Base-by-base conservation (phyloP, 1,284 basidiomycete species). In the Irpex lacteus region DNA sequence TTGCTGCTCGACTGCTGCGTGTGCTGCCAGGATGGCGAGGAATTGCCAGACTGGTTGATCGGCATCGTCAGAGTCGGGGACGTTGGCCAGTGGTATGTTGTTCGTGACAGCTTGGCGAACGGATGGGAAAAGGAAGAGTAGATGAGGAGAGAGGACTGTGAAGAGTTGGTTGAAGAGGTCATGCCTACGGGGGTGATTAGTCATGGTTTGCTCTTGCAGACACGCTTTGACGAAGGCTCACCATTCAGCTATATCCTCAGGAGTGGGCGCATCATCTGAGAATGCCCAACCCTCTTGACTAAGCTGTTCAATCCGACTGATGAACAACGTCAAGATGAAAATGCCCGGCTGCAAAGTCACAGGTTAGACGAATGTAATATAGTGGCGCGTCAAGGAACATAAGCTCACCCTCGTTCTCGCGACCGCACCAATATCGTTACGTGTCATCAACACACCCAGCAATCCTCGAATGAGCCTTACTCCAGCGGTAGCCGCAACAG, bases 31-130 rank as follows among this genome's bases (percentile, higher is more conserved):
- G 2, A 93, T 88, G 8, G 94, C 94, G 60, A 96, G 85, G 80
- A 97, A 93, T 75, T 94, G 91, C 95, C 94, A 98, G 18, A 94
- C 92, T 18, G 90, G 94, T 79, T 92, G 94, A 77, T 98, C 97
- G 64, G 92, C 86, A 56, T 87, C 82, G 75, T 96, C 94, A 26
- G 84, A 72, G 53, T 81, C 76, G 15, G 76, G 71, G 8, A 78
- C 62, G 73, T 65, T 74, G 71, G 66, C 67, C 72, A 72, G 63
- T 67, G 70, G 65, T 70, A 77, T 65, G 72, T 73, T 62, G 75
- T 73, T 64, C 50, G 78, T 78, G 3, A 84, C 74, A 50, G 85
- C 81, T 37, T 91, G 87, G 54, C 95, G 88, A 5, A 91, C 90
- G 1, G 96, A 97, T 0, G 97, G 96, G 86, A 99, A 99, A 19